These are phyloP conservation scores for Podaxis sp. DNA, from an alignment of 768 basidiomycete species.

Conservation along the genomic window DNA sequence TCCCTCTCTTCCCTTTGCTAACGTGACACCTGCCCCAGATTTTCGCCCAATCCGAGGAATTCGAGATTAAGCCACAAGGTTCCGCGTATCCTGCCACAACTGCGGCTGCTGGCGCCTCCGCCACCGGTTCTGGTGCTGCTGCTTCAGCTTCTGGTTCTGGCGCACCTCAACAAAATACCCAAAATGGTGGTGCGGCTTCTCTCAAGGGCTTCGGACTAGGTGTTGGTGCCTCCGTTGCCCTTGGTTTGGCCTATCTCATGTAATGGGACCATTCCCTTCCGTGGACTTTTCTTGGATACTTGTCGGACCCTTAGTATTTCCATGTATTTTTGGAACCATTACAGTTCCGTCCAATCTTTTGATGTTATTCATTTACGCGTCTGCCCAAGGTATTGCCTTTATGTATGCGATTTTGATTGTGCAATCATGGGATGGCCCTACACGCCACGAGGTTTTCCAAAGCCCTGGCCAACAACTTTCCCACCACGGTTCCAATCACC, in stretches of 20 bases:
- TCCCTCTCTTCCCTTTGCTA: not conserved
- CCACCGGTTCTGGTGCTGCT: conserved; percentile 24
- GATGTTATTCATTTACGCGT: not conserved
- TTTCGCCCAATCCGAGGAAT: conserved; percentile 51
- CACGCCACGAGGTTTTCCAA: not conserved
- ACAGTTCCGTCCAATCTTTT: conserved; percentile 5
- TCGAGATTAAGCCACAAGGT: conserved; percentile 60
- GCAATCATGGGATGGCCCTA: not conserved
- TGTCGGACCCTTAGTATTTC: not conserved
- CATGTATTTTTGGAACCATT: not conserved
- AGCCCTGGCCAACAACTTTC: too few species aligned
- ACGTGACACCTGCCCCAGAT: conserved; percentile 34
- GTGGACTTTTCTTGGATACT: not conserved
- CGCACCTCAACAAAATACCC: not conserved
- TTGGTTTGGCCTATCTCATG: conserved; percentile 9
- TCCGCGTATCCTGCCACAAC: conserved; percentile 48
- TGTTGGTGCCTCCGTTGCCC: conserved; percentile 9
- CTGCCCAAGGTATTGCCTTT: not conserved
- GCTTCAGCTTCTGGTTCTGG: conserved; percentile 7
- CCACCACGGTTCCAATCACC: too few species aligned
- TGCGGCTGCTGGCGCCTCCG: conserved; percentile 22
- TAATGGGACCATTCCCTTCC: not conserved
- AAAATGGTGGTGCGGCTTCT: not conserved
- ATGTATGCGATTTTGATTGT: not conserved
- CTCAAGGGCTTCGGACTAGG: not conserved